phyloP scores from a whole-genome alignment of 1,284 basidiomycete species.

The Tylopilus sp. region DNA sequence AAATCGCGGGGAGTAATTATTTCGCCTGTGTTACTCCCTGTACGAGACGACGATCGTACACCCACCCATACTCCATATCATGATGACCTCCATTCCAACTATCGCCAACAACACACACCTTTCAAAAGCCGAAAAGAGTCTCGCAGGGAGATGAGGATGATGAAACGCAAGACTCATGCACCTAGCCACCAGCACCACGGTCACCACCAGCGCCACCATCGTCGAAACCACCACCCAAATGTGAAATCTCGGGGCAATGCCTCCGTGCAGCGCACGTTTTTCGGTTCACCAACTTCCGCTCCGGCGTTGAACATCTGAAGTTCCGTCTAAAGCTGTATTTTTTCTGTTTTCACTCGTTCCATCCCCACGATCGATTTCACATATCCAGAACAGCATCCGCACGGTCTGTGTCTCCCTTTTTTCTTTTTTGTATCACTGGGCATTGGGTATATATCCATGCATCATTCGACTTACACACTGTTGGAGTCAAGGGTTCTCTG shows the following conservation, averaged over 20 bases:
- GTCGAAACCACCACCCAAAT: slow-evolving; percentile 55
- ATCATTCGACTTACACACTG: slow-evolving; percentile 13
- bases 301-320: slow-evolving; percentile 33
- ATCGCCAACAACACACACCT: slow-evolving; percentile 36
- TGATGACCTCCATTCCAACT: slow-evolving; percentile 27
- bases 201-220: slow-evolving; percentile 35
- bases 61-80: slow-evolving; percentile 37
- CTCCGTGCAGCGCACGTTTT: slow-evolving; percentile 55
- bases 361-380: slow-evolving; percentile 8
- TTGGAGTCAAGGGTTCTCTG: slow-evolving; percentile 6
- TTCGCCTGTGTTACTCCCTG: slow-evolving; percentile 52
- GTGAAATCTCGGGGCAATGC: slow-evolving; percentile 55
- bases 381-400: slow-evolving; percentile 14
- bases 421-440: slow-evolving; percentile 17
- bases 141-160: slow-evolving; percentile 57
- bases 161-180: slow-evolving; percentile 52
- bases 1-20: slow-evolving; percentile 34
- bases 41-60: slow-evolving; percentile 54
- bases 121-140: slow-evolving; percentile 53
- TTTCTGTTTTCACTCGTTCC: slow-evolving; percentile 2
- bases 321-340: slow-evolving; percentile 21
- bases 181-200: slow-evolving; percentile 35
- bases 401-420: neutral
- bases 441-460: slow-evolving; percentile 25
- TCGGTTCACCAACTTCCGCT: slow-evolving; percentile 35